phyloP scores from a whole-genome alignment of 352 stramenopile species.

The Thalassiosira exigua region DNA sequence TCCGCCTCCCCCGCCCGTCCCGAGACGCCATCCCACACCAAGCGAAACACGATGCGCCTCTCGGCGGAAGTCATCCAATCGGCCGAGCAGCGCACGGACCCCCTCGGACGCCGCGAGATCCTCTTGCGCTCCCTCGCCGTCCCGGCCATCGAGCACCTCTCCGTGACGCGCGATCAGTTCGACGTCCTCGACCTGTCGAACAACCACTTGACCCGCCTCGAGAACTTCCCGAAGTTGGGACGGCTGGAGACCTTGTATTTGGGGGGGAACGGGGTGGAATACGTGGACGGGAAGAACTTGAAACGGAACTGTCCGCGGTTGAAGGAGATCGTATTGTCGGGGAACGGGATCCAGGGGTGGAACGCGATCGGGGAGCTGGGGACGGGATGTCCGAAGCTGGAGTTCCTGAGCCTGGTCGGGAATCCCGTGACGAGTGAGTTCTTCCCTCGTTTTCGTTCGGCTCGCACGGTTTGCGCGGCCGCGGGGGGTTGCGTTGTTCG shows the following conservation, averaged over 20 bases:
- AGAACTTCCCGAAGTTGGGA: slow-evolving; percentile 76
- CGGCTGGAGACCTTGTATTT: slow-evolving; percentile 60
- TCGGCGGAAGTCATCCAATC: slow-evolving; percentile 74
- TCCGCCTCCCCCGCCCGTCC: neutral
- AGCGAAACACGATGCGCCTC: slow-evolving; percentile 66
- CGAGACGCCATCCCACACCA: neutral
- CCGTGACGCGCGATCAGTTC: slow-evolving; percentile 71
- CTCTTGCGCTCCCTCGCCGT: slow-evolving; percentile 75
- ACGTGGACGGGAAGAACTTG: slow-evolving; percentile 70
- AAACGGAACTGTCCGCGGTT: slow-evolving; percentile 70
- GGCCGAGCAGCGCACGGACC: slow-evolving; percentile 79
- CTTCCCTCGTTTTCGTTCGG: slow-evolving; percentile 6
- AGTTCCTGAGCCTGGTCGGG: slow-evolving; percentile 71
- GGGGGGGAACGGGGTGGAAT: slow-evolving; percentile 70
- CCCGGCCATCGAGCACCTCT: slow-evolving; percentile 75
- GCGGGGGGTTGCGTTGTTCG: too few relatives aligned
- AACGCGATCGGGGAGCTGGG: slow-evolving; percentile 70
- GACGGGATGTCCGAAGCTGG: slow-evolving; percentile 68
- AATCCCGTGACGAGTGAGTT: slow-evolving; percentile 83
- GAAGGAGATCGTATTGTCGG: slow-evolving; percentile 60
- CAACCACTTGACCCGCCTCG: slow-evolving; percentile 69
- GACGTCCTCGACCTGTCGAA: slow-evolving; percentile 80
- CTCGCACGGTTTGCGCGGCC: too few relatives aligned
- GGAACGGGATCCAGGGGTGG: slow-evolving; percentile 69
- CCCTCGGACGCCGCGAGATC: slow-evolving; percentile 76